Evolutionary conservation across 495 filamentous ascomycete species (phyloP).

Genomic region (Penicillium atrosanguineum): DNA sequence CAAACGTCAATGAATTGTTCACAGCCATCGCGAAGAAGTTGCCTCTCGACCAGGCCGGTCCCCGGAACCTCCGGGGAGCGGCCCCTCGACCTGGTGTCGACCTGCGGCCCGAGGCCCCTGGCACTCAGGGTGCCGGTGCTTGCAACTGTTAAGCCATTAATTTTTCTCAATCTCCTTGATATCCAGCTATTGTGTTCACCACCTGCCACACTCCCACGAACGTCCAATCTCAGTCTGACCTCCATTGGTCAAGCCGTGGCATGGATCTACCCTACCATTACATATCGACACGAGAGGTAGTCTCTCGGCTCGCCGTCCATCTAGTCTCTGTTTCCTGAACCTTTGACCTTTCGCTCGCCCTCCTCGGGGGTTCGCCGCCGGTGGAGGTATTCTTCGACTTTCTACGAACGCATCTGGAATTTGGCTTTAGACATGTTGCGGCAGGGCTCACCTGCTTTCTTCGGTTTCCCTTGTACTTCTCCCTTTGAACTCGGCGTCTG

Average conservation of each 20-base stretch:
- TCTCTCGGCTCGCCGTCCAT: constrained; percentile 14
- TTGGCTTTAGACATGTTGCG: constrained; percentile 35
- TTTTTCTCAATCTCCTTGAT: neutral
- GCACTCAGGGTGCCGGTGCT: constrained; percentile 68
- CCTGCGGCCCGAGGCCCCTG: constrained; percentile 70
- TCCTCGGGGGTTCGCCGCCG: constrained; percentile 8
- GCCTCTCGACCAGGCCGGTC: constrained; percentile 90
- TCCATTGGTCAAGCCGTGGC: constrained; percentile 2
- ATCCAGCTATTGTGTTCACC: neutral
- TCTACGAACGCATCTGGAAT: constrained; percentile 30
- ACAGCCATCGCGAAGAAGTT: constrained; percentile 98
- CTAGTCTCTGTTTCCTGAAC: constrained; percentile 19
- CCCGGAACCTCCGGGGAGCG: constrained; percentile 67
- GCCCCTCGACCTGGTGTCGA: constrained; percentile 78
- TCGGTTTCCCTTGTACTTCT: constrained; percentile 24
- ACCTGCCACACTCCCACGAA: neutral
- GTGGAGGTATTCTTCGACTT: constrained; percentile 8
- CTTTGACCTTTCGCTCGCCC: constrained; percentile 19
- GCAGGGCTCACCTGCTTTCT: constrained; percentile 30
- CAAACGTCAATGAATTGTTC: constrained; percentile 93
- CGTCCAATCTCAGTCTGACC: neutral
- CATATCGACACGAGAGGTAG: constrained; percentile 11
- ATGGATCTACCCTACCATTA: neutral
- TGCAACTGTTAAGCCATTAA: constrained; percentile 66
- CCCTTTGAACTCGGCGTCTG: constrained; percentile 37